phyloP scores from a whole-genome alignment of 306 rosid genomes.

The Hippophae rhamnoides region DNA sequence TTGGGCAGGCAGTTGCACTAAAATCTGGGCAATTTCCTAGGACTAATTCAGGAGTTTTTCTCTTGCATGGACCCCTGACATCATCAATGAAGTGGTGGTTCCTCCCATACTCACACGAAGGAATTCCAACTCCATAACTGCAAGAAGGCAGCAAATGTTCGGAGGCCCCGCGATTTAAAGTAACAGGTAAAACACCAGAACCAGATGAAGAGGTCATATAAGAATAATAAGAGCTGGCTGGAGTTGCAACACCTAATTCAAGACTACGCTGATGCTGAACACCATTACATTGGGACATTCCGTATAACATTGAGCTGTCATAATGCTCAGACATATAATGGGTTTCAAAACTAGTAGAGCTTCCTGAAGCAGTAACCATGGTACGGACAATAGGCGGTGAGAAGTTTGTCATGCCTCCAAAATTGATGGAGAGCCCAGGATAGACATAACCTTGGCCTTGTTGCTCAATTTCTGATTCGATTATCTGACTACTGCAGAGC shows the following conservation, averaged over 20 bases:
- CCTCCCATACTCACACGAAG: conserved; percentile 62
- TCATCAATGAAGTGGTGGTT: conserved; percentile 50
- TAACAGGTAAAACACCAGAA: conserved; percentile 49
- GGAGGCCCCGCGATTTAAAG: conserved; percentile 41
- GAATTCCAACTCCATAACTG: conserved; percentile 41
- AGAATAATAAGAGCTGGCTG: conserved; percentile 51
- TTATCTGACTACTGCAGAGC: conserved; percentile 36
- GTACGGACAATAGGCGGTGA: conserved; percentile 49
- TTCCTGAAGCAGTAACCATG: conserved; percentile 53
- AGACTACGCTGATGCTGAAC: conserved; percentile 54
- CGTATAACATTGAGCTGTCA: conserved; percentile 56
- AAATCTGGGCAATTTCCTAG: conserved; percentile 54
- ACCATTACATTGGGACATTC: conserved; percentile 47
- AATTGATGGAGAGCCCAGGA: conserved; percentile 47
- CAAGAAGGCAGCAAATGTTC: conserved; percentile 56
- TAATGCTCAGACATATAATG: conserved; percentile 56
- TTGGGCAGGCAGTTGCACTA: conserved; percentile 44
- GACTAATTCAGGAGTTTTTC: conserved; percentile 56
- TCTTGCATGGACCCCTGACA: conserved; percentile 70
- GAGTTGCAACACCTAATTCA: conserved; percentile 43
- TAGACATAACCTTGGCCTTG: conserved; percentile 54
- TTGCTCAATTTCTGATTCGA: conserved; percentile 63
- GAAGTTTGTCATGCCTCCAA: conserved; percentile 32
- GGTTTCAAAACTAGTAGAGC: conserved; percentile 37
- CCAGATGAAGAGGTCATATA: conserved; percentile 58